Conservation (phyloP, 192 early-diverging fungal genomes). For the Entophlyctis luteolus region DNA sequence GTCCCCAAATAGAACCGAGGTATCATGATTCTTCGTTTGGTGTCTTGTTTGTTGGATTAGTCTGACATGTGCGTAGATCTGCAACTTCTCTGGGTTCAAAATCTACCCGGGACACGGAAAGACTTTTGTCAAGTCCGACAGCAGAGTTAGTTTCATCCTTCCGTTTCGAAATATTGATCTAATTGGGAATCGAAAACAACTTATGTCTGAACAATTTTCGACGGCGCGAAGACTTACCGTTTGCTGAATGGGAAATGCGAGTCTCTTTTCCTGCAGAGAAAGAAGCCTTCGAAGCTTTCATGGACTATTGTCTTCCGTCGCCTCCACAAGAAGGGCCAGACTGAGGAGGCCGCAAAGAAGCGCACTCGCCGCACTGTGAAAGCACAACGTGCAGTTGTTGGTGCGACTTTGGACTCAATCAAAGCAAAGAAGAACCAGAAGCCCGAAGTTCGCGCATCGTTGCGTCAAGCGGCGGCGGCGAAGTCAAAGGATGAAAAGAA, state of each 20-base stretch:
- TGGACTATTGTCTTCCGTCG: slow-evolving; percentile 98
- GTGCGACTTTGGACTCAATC: slow-evolving; percentile 92
- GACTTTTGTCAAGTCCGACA: slow-evolving; percentile 88
- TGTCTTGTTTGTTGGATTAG: no score
- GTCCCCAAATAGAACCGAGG: no score
- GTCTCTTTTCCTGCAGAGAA: slow-evolving; percentile 93
- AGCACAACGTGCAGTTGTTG: slow-evolving; percentile 92
- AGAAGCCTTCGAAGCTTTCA: slow-evolving; percentile 95
- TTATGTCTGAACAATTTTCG: no score
- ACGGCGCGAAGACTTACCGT: slow-evolving; percentile 89
- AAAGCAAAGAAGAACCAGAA: slow-evolving; percentile 96
- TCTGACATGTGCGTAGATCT: no score
- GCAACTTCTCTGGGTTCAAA: slow-evolving; percentile 97
- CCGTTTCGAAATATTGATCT: background rate
- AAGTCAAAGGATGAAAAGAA: slow-evolving; percentile 94
- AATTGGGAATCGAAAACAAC: background rate
- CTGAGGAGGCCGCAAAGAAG: slow-evolving; percentile 96
- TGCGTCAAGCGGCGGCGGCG: slow-evolving; percentile 76
- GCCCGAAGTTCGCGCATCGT: slow-evolving; percentile 89
- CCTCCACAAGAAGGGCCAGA: slow-evolving; percentile 98
- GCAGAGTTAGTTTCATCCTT: slow-evolving; percentile 62
- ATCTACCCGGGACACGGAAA: slow-evolving; percentile 99
- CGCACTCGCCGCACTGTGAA: slow-evolving; percentile 89
- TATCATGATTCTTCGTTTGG: no score
- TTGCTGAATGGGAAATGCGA: slow-evolving; percentile 96